Evolutionary conservation across 192 early-diverging fungal genomes (phyloP).

Genomic region (Rhizophagus sp.): DNA sequence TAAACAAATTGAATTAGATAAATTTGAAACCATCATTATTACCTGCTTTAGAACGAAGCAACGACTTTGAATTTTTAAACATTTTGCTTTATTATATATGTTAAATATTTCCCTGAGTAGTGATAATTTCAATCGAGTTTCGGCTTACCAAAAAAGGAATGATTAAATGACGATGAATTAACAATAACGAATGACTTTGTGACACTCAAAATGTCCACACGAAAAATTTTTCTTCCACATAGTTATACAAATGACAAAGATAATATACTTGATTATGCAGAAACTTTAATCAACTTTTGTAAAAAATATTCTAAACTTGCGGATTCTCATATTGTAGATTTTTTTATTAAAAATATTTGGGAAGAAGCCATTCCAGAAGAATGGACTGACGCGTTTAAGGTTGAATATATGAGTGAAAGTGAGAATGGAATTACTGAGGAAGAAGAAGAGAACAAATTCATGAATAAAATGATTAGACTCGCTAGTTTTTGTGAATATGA

Average conservation of each 20-base stretch:
- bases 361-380: not conserved
- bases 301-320: not conserved
- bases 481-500: not conserved
- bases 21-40: not conserved
- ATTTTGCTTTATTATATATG: not conserved
- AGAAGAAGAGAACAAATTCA: not conserved
- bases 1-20: not conserved
- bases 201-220: not conserved
- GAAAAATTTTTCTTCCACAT: not conserved
- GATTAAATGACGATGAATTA: no score
- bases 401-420: not conserved
- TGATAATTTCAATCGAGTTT: no score
- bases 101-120: no score
- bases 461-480: not conserved
- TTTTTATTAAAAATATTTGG: not conserved
- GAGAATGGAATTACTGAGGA: not conserved
- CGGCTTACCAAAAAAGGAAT: no score
- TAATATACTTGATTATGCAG: not conserved
- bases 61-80: not conserved
- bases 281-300: not conserved
- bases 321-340: not conserved
- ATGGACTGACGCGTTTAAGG: not conserved
- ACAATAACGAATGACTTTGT: no score
- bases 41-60: not conserved
- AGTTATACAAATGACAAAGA: not conserved